phyloP scores from a whole-genome alignment of 2,329 filamentous ascomycete species.

The Sclerotiophoma versabilis region DNA sequence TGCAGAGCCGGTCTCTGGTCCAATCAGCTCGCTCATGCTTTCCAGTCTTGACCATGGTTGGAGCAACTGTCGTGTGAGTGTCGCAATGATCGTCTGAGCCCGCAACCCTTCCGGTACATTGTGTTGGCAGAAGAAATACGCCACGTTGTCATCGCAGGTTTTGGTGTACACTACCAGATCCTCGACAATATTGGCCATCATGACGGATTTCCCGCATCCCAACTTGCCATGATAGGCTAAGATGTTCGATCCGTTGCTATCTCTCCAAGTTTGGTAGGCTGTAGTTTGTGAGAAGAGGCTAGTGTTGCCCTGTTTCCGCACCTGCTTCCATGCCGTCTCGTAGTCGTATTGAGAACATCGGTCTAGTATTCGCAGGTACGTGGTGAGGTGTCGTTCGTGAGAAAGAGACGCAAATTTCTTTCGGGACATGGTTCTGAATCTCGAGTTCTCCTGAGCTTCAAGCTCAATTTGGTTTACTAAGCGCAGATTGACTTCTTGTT shows the following conservation, averaged over 20 bases:
- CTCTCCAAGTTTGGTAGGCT: conserved; percentile 43
- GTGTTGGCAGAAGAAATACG: conserved; percentile 41
- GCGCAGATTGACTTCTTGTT: conserved; percentile 44
- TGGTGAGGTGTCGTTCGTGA: conserved; percentile 22
- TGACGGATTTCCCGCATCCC: conserved; percentile 56
- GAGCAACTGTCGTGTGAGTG: conserved; percentile 49
- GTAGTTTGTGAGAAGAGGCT: conserved; percentile 25
- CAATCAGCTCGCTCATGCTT: too few relatives aligned
- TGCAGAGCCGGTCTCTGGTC: conserved; percentile 25
- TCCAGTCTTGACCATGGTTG: too few relatives aligned
- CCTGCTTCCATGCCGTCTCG: conserved; percentile 52
- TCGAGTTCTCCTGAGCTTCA: conserved; percentile 40
- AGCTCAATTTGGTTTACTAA: too few relatives aligned
- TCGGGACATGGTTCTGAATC: conserved; percentile 29
- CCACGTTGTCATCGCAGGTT: conserved; percentile 12
- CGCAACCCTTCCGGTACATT: conserved; percentile 32
- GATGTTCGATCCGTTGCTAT: conserved; percentile 29
- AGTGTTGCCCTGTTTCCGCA: conserved; percentile 51
- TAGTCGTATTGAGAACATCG: conserved; percentile 54
- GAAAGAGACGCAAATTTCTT: conserved; percentile 26
- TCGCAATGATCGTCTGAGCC: conserved; percentile 34
- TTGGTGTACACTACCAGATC: conserved; percentile 22
- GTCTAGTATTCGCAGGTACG: conserved; percentile 45
- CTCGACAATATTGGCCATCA: conserved; percentile 55
- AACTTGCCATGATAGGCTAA: conserved; percentile 52